Evolutionary conservation across 176 grass and related monocot species (phyloP).

Genomic region (Oryza brachyantha): DNA sequence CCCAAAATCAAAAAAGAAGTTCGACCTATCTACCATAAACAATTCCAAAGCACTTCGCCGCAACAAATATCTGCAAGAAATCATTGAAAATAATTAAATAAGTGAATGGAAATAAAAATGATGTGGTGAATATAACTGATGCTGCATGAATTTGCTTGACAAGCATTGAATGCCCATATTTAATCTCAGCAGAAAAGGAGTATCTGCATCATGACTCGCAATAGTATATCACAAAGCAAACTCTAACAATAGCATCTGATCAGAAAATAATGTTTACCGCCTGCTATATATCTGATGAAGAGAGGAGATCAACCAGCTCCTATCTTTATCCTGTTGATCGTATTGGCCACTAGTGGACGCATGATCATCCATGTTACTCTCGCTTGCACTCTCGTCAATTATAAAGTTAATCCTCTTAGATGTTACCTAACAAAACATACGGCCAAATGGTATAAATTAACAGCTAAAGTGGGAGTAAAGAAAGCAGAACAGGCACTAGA

Average conservation of each 20-base stretch:
- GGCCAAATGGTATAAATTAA: conserved; percentile 27
- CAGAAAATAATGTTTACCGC: conserved; percentile 54
- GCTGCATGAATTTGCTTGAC: not conserved
- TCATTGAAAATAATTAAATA: conserved; percentile 26
- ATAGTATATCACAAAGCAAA: conserved; percentile 21
- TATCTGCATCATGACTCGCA: not conserved
- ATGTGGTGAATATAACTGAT: conserved; percentile 1
- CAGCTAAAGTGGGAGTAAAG: conserved; percentile 18
- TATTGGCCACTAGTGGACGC: conserved; percentile 55
- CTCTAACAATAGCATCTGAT: conserved; percentile 33
- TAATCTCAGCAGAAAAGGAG: conserved; percentile 13
- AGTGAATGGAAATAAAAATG: conserved; percentile 4
- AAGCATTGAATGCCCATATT: not conserved
- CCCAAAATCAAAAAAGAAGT: conserved; percentile 98
- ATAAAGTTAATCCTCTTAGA: conserved; percentile 99
- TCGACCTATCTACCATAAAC: conserved; percentile 98
- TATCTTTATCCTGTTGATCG: conserved; percentile 75
- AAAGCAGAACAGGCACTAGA: not conserved
- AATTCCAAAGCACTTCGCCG: conserved; percentile 97
- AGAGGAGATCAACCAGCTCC: conserved; percentile 96
- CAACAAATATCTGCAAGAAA: conserved; percentile 77
- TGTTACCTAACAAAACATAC: conserved; percentile 68
- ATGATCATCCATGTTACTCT: conserved; percentile 47
- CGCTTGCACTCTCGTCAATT: conserved; percentile 59
- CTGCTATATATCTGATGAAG: conserved; percentile 97